Base-by-base conservation (phyloP, 2,329 filamentous ascomycete genomes). In the Fusarium nodosum region DNA sequence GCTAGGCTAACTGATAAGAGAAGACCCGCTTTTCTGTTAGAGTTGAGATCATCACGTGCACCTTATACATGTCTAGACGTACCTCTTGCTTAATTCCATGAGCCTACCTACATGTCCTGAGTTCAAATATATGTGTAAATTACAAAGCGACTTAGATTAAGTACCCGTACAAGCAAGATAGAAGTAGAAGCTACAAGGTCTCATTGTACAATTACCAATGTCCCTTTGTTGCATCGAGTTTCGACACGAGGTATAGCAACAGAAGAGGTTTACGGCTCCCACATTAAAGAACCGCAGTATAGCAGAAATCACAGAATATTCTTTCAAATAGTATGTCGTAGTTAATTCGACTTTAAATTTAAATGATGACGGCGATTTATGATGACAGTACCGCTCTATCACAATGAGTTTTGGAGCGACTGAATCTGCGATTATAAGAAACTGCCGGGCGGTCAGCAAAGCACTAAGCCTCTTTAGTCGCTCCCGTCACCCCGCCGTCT, bases 381-480 rank as follows among this genome's bases (percentile, higher is more conserved):
- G 18, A 41, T 36, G 5, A 15, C 11, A 36, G 12, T 26, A 24
- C 26, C 24, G 31, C 10, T 28, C 18, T 38, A 13, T 39, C 28
- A n/a, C 11, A 39, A n/a, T 18, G 18, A 36, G 15, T 5, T 22
- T 33, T 13, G 5, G 31, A 44, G 26, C 9, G 10, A 53, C 7
- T 38, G 15, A 30, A 6, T 18, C 30, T 33, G 12, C 20, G 33
- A 52, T 13, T 16, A 11, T 34, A 18, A 33, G 30, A 30, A 75
- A 74, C 61, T 80, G 78, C 77, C 77, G 74, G 76, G 79, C 78
- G 78, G 79, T 80, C 76, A 79, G 44, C 2, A 12, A 2, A 2
- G 8, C 54, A 64, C 74, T 78, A 77, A 55, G 41, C 73, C 68
- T 41, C 7, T 67, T 69, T 41, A 16, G 56, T 31, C 22, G 15